phyloP scores from a whole-genome alignment of 192 early-diverging fungal genomes.

The Linnemannia schmuckeri region DNA sequence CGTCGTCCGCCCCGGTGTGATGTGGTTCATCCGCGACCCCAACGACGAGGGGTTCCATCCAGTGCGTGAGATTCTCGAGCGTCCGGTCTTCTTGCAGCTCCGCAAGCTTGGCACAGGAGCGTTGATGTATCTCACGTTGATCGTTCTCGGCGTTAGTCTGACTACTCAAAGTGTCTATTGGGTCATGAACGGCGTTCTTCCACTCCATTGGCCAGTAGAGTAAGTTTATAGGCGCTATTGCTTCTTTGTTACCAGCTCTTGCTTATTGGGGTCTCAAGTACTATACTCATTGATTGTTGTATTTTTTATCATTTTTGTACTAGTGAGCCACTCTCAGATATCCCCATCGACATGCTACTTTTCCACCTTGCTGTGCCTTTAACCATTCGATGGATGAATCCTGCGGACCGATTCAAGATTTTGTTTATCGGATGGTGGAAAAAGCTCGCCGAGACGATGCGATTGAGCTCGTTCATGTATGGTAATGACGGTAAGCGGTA shows the following conservation, averaged over 20 bases:
- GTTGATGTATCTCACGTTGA: slow-evolving; percentile 87
- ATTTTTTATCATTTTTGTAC: neutral
- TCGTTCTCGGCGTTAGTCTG: slow-evolving; percentile 80
- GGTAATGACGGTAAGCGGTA: slow-evolving; percentile 64
- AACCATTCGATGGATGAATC: slow-evolving; percentile 69
- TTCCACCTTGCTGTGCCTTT: slow-evolving; percentile 83
- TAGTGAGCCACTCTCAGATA: slow-evolving; percentile 78
- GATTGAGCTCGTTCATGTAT: slow-evolving; percentile 89
- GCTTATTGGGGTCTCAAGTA: neutral
- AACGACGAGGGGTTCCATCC: slow-evolving; percentile 96
- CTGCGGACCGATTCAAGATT: slow-evolving; percentile 66
- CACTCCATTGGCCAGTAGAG: slow-evolving; percentile 75
- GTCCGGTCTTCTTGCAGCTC: slow-evolving; percentile 79
- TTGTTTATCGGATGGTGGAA: slow-evolving; percentile 83
- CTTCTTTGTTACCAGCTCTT: too few relatives aligned
- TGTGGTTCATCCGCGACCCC: slow-evolving; percentile 99
- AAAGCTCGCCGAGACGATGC: slow-evolving; percentile 68
- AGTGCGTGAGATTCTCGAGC: slow-evolving; percentile 92
- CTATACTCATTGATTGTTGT: neutral
- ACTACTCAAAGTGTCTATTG: slow-evolving; percentile 56
- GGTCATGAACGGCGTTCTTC: slow-evolving; percentile 60
- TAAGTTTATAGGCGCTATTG: slow-evolving; percentile 52
- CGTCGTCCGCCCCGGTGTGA: slow-evolving; percentile 90
- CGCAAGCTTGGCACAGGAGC: slow-evolving; percentile 86
- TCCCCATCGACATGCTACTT: slow-evolving; percentile 82